Evolutionary conservation across 2,329 filamentous ascomycete genomes (phyloP), one percentile per base, ranked within the genome.

Genomic region (Ploettnerulaceae sp.): DNA sequence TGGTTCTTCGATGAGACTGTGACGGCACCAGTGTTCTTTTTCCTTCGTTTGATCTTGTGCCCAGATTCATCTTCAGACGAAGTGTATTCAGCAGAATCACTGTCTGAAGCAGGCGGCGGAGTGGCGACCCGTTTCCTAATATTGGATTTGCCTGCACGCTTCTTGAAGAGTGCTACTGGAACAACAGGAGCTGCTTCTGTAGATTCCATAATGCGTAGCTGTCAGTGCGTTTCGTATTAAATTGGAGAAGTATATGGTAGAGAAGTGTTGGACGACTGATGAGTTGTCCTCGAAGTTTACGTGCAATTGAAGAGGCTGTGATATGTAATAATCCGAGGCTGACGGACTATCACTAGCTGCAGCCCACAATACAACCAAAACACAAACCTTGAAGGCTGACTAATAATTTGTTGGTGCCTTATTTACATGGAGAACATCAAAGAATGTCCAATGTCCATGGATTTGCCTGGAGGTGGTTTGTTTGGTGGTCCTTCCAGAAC

Each of bases 91-190:
- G 24, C 79, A 55, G 70, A 81, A 59, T 77, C 76, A 57, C 76
- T 74, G 51, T 77, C 79, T 54, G 75, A 73, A 47, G 77, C 79
- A 9, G 84, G 82, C 5, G 88, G 85, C 43, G 89, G 88, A 28
- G 89, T 86, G 21, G 84, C 80, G 15, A 86, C 79, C 55, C 87
- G 81, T 71, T 95, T 95, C 62, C 90, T 81, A 45, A 90, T 72
- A 61, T 82, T 89, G 39, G 82, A 76, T 62, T 87, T 90, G 61
- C 77, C 77, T 55, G 80, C 76, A 64, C 90, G 81, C 67, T 93
- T 95, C 67, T 95, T 96, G 77, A 96, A 96, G 41, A 86, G 67
- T 11, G 84, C 77, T 9, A 82, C 73, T 17, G 59, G 54, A 35
- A 40, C 40, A 25, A 40, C n/a, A 14, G 46, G 39, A 1, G 34